Base-by-base conservation (phyloP, 2,329 filamentous ascomycete species). In the Aspergillus sp. region DNA sequence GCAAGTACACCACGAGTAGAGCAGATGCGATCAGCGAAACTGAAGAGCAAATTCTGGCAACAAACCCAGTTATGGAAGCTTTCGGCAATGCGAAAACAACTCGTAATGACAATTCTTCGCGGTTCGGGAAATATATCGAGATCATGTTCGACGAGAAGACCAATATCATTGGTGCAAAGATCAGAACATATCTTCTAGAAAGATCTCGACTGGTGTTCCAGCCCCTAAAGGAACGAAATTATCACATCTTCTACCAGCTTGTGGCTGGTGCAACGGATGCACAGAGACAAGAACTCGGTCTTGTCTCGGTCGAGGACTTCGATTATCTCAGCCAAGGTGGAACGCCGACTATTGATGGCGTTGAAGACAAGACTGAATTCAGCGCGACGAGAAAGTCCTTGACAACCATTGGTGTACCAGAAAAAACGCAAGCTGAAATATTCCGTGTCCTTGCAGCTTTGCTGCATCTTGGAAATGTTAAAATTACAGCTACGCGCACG, bases 61-160 rank as follows among this genome's bases (percentile, higher is more conserved):
- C 93, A 42, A 98, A 98, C 67, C 93, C 93, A 33, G 95, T 98
- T 66, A 98, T 98, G 93, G 93, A 98, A 80, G 91, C 93, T 30
- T 98, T 98, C 64, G 93, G 93, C 66, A 98, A 98, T 74, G 93
- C 93, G 43, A 98, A 98, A 74, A 98, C 93, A n/a, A 98, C 93
- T 8, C 81, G 93, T 66, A 98, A 98, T 73, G 93, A 98, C 72
- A 98, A 98, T 72, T 98, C 93, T 36, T 98, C 93, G 34, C 83
- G 93, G 61, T 98, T 98, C 70, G 93, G 93, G 67, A 98, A 98
- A 77, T 98, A 98, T 69, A 97, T 98, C 59, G 93, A 98, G 73
- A 98, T 98, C 65, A 91, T 97, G 89, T 98, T 98, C 68, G 90
- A 97, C 71, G 82, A 88, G 51, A 81, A 85, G 60, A 95, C 89